phyloP scores from a whole-genome alignment of 1,284 basidiomycete genomes.

The Melampsora americana region DNA sequence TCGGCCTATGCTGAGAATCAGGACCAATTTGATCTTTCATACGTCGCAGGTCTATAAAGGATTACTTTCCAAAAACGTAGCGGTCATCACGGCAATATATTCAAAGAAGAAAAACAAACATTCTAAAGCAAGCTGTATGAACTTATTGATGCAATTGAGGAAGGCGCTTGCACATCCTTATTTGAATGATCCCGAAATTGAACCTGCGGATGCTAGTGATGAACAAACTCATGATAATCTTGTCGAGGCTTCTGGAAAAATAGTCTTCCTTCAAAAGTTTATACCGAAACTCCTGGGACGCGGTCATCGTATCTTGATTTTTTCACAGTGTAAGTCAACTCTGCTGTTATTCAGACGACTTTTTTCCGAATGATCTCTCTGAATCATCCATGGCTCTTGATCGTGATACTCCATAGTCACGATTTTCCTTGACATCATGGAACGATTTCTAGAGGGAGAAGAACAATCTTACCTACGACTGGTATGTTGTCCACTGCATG shows the following conservation, averaged over 20 bases:
- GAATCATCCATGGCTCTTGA: no score
- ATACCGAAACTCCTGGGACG: constrained; percentile 50
- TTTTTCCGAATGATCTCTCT: background rate
- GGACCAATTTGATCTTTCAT: background rate
- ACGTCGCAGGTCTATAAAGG: constrained; percentile 31
- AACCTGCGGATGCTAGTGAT: constrained; percentile 26
- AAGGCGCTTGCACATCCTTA: constrained; percentile 51
- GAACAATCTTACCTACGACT: constrained; percentile 30
- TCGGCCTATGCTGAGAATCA: background rate
- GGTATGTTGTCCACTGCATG: constrained; percentile 13
- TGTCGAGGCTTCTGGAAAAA: constrained; percentile 41
- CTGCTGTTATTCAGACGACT: constrained; percentile 6
- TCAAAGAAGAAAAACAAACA: constrained; percentile 46
- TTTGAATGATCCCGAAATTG: constrained; percentile 38
- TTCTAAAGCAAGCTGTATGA: constrained; percentile 48
- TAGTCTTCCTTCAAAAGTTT: constrained; percentile 46
- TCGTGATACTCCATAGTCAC: constrained; percentile 2
- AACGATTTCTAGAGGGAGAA: constrained; percentile 43
- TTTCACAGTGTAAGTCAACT: constrained; percentile 51
- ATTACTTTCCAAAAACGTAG: constrained; percentile 30
- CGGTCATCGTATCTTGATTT: constrained; percentile 51
- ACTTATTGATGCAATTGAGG: constrained; percentile 52
- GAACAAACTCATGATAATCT: constrained; percentile 36
- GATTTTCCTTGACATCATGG: constrained; percentile 42
- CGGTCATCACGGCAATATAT: constrained; percentile 39